Conservation (phyloP, 306 rosid genomes). For the Dicorynia guianensis region DNA sequence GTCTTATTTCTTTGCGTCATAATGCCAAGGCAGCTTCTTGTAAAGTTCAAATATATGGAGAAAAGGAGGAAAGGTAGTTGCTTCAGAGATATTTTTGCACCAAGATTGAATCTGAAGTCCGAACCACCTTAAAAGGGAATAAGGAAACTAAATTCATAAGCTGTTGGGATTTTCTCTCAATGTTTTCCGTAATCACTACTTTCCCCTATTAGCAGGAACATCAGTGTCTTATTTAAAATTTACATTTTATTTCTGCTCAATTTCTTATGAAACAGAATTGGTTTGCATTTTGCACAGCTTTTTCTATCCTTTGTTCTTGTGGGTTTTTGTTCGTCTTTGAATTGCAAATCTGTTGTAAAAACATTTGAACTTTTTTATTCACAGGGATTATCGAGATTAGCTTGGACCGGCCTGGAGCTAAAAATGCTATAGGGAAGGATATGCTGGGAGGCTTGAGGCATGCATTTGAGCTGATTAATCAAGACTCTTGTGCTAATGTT, state of each 20-base stretch:
- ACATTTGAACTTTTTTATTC: constrained; percentile 15
- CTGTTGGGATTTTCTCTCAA: neutral
- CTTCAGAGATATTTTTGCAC: neutral
- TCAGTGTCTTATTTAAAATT: too few relatives aligned
- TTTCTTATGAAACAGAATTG: neutral
- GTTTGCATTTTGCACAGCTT: neutral
- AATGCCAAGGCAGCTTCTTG: too few relatives aligned
- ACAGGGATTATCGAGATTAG: constrained; percentile 77
- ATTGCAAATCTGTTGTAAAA: constrained; percentile 3
- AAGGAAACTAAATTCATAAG: neutral
- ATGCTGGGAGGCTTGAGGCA: constrained; percentile 65
- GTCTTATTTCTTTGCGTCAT: too few relatives aligned
- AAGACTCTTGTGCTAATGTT: constrained; percentile 65
- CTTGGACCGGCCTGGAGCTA: constrained; percentile 73
- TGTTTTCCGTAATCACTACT: too few relatives aligned
- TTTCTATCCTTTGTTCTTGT: neutral
- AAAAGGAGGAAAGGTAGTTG: too few relatives aligned
- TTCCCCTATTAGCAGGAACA: neutral
- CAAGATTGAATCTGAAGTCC: neutral
- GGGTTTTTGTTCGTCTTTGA: constrained; percentile 23
- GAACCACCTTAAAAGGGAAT: too few relatives aligned
- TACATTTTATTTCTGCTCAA: too few relatives aligned
- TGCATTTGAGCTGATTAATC: constrained; percentile 62
- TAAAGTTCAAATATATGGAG: too few relatives aligned
- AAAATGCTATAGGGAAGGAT: constrained; percentile 85